phyloP scores from a whole-genome alignment of 2,329 filamentous ascomycete species.

The Hymenoscyphus fructigenus region DNA sequence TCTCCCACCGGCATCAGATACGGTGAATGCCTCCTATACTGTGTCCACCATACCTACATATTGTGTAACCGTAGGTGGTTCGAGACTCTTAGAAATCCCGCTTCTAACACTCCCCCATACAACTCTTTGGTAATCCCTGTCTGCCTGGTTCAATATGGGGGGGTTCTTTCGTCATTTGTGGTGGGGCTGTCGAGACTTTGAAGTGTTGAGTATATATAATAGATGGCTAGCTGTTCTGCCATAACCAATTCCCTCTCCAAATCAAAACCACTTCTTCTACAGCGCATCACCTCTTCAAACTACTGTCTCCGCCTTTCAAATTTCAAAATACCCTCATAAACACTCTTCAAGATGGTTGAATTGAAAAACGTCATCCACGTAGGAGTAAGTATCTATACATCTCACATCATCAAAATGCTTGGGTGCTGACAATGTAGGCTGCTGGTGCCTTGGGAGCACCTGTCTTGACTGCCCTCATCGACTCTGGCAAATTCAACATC shows the following conservation, averaged over 20 bases:
- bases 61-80: not conserved
- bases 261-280: not conserved
- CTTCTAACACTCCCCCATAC: not conserved
- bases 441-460: constrained; percentile 28
- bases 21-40: not conserved
- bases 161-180: not conserved
- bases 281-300: not conserved
- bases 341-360: constrained; percentile 20
- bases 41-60: not conserved
- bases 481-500: constrained; percentile 42
- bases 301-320: not conserved
- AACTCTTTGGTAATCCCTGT: not conserved
- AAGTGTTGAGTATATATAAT: not conserved
- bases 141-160: not conserved
- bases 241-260: not conserved
- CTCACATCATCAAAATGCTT: not conserved
- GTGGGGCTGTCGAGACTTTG: not conserved
- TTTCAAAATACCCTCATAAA: not conserved
- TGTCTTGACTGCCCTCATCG: constrained; percentile 27
- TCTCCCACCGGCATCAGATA: constrained; percentile 1
- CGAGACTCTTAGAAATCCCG: not conserved
- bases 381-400: constrained; percentile 24
- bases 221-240: not conserved
- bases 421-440: constrained; percentile 19
- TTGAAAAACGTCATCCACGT: constrained; percentile 32